Evolutionary conservation across 352 stramenopile genomes (phyloP).

Genomic region (Phytophthora palmivora): DNA sequence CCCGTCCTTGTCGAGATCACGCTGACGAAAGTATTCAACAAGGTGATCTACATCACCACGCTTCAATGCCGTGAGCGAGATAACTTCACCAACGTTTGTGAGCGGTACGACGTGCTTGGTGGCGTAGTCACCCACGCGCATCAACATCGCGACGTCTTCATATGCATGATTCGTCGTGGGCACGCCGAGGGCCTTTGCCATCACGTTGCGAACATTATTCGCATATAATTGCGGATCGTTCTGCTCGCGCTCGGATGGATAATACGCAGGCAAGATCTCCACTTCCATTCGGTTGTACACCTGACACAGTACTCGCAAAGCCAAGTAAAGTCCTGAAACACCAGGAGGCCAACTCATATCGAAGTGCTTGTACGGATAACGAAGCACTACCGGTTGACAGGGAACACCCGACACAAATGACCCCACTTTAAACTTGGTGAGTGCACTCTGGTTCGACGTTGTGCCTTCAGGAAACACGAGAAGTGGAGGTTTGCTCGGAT

Average conservation of each 20-base stretch:
- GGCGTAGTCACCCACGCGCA: conserved; percentile 64
- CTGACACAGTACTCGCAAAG: conserved; percentile 72
- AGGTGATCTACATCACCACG: conserved; percentile 55
- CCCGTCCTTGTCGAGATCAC: conserved; percentile 66
- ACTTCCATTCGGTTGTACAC: conserved; percentile 74
- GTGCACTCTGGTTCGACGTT: conserved; percentile 71
- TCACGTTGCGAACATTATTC: conserved; percentile 62
- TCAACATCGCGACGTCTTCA: conserved; percentile 71
- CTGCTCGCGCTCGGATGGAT: conserved; percentile 49
- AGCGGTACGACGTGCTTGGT: conserved; percentile 64
- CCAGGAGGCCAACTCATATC: conserved; percentile 75
- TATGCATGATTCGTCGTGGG: conserved; percentile 79
- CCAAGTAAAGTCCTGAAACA: conserved; percentile 59
- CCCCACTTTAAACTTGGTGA: conserved; percentile 82
- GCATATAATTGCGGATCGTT: conserved; percentile 59
- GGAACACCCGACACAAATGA: conserved; percentile 68
- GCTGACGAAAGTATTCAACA: conserved; percentile 63
- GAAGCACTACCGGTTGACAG: conserved; percentile 66
- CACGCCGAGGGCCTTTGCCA: conserved; percentile 56
- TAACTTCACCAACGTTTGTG: conserved; percentile 64
- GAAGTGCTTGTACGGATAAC: conserved; percentile 77
- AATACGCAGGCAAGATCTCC: conserved; percentile 63
- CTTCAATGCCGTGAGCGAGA: conserved; percentile 53
- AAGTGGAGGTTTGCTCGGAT: conserved; percentile 55
- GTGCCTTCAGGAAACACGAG: conserved; percentile 79